A percentile compares a stretch with the other conserved stretches of the same genome.
phyloP scores from a whole-genome alignment of 78 protist species.

The Guillardia theta region DNA sequence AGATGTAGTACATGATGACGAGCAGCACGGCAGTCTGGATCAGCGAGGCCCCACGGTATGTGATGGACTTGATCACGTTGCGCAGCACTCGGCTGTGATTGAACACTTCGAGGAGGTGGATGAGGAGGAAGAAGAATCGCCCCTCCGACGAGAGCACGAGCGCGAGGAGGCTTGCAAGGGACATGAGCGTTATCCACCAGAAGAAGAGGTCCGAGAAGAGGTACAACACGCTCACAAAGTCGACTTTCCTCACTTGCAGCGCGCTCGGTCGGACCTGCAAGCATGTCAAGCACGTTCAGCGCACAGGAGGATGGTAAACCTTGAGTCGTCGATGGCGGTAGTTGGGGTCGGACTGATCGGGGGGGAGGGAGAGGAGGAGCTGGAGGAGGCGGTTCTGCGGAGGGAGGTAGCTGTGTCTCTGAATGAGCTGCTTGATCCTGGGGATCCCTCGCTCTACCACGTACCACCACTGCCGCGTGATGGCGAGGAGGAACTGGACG shows the following conservation, averaged over 20 bases:
- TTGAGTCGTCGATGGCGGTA: too few species aligned
- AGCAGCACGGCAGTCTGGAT: constrained; percentile 31
- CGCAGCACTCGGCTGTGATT: neutral
- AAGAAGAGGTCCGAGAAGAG: too few species aligned
- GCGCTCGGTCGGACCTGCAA: too few species aligned
- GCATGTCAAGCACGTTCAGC: too few species aligned
- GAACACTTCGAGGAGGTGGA: neutral
- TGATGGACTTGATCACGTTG: neutral
- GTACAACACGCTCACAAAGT: too few species aligned
- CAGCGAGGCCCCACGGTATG: neutral
- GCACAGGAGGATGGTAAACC: too few species aligned
- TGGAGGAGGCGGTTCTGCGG: neutral
- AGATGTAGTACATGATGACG: constrained; percentile 45
- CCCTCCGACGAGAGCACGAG: neutral
- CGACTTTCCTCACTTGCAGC: too few species aligned
- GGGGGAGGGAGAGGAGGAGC: too few species aligned
- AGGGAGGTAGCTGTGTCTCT: neutral
- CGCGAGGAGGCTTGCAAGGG: neutral
- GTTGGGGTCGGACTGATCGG: too few species aligned
- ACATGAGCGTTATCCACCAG: too few species aligned
- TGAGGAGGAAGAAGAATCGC: neutral
- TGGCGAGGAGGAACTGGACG: neutral
- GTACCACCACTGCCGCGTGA: neutral
- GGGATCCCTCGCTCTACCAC: neutral
- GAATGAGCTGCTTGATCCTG: neutral